phyloP scores from a whole-genome alignment of 2,329 filamentous ascomycete species.

The Talaromyces sp. region DNA sequence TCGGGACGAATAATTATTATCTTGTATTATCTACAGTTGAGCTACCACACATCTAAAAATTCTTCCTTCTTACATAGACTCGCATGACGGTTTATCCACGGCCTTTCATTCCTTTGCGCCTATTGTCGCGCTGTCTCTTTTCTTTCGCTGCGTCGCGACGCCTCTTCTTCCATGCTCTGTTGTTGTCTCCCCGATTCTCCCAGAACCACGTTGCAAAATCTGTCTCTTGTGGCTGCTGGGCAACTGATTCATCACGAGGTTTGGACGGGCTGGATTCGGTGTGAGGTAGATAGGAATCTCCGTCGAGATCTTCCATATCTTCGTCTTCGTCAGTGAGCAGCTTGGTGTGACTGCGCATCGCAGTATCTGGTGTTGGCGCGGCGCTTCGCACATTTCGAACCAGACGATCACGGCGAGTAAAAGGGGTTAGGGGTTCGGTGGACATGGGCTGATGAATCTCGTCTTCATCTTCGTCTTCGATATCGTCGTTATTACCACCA shows the following conservation, averaged over 20 bases:
- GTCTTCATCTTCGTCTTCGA: slow-evolving; percentile 43
- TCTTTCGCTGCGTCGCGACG: slow-evolving; percentile 56
- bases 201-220: slow-evolving; percentile 61
- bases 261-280: slow-evolving; percentile 13
- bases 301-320: slow-evolving; percentile 6
- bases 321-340: slow-evolving; percentile 25
- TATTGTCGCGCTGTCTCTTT: slow-evolving; percentile 56
- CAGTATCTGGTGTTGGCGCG: slow-evolving; percentile 91
- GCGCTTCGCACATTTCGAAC: slow-evolving; percentile 67
- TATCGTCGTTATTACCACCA: slow-evolving; percentile 30
- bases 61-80: background rate
- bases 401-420: slow-evolving; percentile 71
- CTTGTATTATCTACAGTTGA: background rate
- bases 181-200: slow-evolving; percentile 47
- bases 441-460: slow-evolving; percentile 35
- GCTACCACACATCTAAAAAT: background rate
- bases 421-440: slow-evolving; percentile 69
- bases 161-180: slow-evolving; percentile 49
- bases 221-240: slow-evolving; percentile 37
- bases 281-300: background rate
- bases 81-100: slow-evolving; percentile 18
- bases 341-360: slow-evolving; percentile 53
- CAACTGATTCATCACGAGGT: slow-evolving; percentile 5
- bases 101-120: slow-evolving; percentile 42
- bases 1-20: background rate